These are phyloP conservation scores for Thermothelomyces thermophilus DNA, from an alignment of 2,329 filamentous ascomycete species.

Conservation along the genomic window DNA sequence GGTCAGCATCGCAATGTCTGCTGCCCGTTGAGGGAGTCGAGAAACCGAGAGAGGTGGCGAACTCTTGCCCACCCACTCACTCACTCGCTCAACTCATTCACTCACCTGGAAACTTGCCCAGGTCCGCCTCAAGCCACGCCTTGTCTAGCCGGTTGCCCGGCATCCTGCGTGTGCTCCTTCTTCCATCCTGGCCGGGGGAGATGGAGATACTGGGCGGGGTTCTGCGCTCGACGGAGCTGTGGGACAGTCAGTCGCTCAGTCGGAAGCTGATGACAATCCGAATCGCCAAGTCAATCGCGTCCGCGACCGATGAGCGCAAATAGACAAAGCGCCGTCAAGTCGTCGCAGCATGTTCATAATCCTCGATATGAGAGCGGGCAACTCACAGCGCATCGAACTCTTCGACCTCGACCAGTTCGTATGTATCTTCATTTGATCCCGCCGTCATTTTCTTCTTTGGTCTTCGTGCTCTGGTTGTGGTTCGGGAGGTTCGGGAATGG, in stretches of 20 bases:
- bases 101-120: conserved; percentile 25
- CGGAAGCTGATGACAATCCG: no score
- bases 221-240: conserved; percentile 34
- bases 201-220: conserved; percentile 11
- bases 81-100: no score
- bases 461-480: not conserved
- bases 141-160: conserved; percentile 16
- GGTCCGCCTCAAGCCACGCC: conserved; percentile 17
- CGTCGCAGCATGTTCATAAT: not conserved
- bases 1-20: no score
- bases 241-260: not conserved
- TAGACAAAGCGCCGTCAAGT: not conserved
- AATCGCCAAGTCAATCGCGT: no score
- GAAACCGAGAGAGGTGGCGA: no score
- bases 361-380: not conserved
- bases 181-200: not conserved
- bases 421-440: conserved; percentile 25
- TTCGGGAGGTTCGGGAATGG: not conserved
- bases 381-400: conserved; percentile 52
- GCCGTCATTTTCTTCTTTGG: not conserved
- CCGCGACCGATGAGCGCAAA: not conserved
- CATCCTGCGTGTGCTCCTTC: conserved; percentile 10
- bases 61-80: no score
- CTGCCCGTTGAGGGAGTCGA: no score
- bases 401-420: conserved; percentile 41